Evolutionary conservation across 2,329 filamentous ascomycete genomes (phyloP), one percentile per base, ranked within the genome.

Genomic region (Pleoardoris graminearum): DNA sequence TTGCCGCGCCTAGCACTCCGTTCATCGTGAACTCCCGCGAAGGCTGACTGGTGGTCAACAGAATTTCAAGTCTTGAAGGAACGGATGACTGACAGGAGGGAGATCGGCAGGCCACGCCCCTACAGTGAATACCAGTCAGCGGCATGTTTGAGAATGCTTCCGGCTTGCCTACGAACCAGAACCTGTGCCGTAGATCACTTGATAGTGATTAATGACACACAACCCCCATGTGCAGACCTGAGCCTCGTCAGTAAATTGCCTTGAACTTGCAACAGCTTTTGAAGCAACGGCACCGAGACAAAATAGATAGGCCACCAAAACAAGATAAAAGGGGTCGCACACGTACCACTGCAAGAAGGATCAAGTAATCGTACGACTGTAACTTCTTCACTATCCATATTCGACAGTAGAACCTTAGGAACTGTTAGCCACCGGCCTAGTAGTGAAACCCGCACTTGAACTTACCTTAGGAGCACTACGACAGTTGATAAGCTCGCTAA

Each of bases 221-320:
- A 68, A 46, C 6, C 54, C 66, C 67, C 66, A 70, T 7, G 65
- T 67, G 25, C 47, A 60, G 7, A 68, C 29, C 65, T 65, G 22
- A 10, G 5, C 16, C n/a, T 33, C 16, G 21, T 43, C 22, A 38
- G 39, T 16, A 16, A n/a, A n/a, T n/a, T n/a, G n/a, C n/a, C n/a
- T n/a, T n/a, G n/a, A n/a, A n/a, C n/a, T 36, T 21, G 36, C 44
- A n/a, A 44, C 39, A 7, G 3, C 23, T 29, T 6, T 19, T 11
- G 11, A 43, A 19, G 11, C 36, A 14, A 43, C 5, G 8, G 8
- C 14, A 33, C 16, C 11, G 16, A 23, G 3, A 32, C 10, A 16
- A 33, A 14, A 35, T 16, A 25, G 42, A 22, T 3, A 45, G 5
- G 25, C 25, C 5, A 27, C 16, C 4, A 14, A 16, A 2, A 8